Evolutionary conservation across 2,329 filamentous ascomycete genomes (phyloP).

Genomic region (Hortaea sp.): DNA sequence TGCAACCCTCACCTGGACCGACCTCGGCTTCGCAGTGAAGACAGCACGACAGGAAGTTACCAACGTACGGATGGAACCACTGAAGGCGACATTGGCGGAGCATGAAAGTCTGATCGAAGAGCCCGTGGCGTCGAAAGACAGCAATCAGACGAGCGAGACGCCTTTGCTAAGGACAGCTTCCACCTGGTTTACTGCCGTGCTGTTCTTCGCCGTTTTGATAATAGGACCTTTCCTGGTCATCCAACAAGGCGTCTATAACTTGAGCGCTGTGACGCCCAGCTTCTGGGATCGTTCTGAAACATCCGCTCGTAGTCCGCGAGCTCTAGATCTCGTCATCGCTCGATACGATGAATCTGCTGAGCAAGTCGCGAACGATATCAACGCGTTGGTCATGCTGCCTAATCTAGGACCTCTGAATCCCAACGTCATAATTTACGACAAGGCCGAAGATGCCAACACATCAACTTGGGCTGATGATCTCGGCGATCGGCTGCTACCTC

Average conservation of each 20-base stretch:
- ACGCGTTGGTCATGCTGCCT: background rate
- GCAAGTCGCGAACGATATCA: background rate
- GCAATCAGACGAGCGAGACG: background rate
- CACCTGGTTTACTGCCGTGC: background rate
- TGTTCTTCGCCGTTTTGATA: background rate
- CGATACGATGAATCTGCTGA: constrained; percentile 1
- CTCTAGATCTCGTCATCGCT: constrained; percentile 3
- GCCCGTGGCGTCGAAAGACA: background rate
- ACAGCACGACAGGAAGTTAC: background rate
- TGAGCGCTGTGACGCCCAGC: background rate
- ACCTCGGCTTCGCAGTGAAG: background rate
- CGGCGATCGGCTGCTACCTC: background rate
- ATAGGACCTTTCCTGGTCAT: background rate
- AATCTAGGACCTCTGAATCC: background rate
- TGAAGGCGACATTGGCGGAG: background rate
- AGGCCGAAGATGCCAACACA: background rate
- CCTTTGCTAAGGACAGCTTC: background rate
- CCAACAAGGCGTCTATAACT: background rate
- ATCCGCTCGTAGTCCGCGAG: background rate
- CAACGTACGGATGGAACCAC: background rate
- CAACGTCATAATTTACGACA: constrained; percentile 4
- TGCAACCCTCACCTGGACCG: background rate
- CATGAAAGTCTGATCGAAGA: background rate
- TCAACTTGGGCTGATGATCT: background rate
- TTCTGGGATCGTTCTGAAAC: background rate